phyloP scores from a whole-genome alignment of 768 basidiomycete genomes.

The Rhodotorula taiwanensis region DNA sequence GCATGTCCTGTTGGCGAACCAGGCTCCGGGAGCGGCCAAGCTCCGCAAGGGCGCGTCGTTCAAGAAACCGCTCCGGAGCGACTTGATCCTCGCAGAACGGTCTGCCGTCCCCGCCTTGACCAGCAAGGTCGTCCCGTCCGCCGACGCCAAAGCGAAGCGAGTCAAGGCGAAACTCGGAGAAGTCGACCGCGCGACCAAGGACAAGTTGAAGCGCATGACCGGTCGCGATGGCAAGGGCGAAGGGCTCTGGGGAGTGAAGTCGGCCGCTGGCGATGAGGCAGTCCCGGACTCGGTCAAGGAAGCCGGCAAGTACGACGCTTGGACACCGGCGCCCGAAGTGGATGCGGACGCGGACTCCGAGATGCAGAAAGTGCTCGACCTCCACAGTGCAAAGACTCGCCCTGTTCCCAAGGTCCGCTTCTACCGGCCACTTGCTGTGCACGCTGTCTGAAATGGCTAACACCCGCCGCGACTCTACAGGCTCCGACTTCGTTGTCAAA shows the following conservation, averaged over 20 bases:
- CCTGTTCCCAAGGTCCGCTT: conserved; percentile 23
- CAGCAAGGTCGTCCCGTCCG: conserved; percentile 9
- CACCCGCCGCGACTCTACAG: conserved; percentile 1
- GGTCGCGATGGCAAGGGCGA: conserved; percentile 32
- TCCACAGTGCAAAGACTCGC: background rate
- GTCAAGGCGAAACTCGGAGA: conserved; percentile 18
- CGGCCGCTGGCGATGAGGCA: conserved; percentile 1
- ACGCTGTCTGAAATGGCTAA: too few relatives aligned
- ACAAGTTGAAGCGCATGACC: conserved; percentile 32
- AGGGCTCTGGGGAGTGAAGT: conserved; percentile 37
- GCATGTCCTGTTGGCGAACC: conserved; percentile 22
- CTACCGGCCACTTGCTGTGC: background rate
- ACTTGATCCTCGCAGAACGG: conserved; percentile 39
- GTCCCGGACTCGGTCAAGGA: conserved; percentile 16
- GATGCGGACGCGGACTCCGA: conserved; percentile 11
- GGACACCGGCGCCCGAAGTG: conserved; percentile 18
- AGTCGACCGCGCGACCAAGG: conserved; percentile 35
- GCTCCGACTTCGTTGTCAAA: conserved; percentile 22
- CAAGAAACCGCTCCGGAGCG: conserved; percentile 35
- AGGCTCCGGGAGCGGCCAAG: conserved; percentile 6
- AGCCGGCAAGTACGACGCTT: conserved; percentile 36
- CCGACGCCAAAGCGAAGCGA: conserved; percentile 20
- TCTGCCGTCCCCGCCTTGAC: conserved; percentile 28
- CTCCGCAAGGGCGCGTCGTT: conserved; percentile 30
- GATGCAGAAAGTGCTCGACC: conserved; percentile 4